Evolutionary conservation across 2,329 filamentous ascomycete species (phyloP).

Genomic region (Sporothrix inflata): DNA sequence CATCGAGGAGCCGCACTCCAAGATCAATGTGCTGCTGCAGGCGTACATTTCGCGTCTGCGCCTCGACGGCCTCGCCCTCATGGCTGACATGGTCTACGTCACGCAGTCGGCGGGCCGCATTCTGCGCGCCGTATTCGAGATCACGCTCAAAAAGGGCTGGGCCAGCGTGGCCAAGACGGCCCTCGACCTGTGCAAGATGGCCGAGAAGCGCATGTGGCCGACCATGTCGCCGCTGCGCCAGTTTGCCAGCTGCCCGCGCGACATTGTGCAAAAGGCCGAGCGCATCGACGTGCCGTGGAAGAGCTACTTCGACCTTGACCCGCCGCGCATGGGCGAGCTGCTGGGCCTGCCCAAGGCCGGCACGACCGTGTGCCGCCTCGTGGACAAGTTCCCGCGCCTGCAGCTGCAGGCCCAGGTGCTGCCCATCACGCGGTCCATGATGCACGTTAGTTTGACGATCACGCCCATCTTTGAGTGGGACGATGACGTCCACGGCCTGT

Average conservation of each 20-base stretch:
- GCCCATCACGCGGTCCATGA: constrained; percentile 90
- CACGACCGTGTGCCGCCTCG: constrained; percentile 78
- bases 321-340: constrained; percentile 93
- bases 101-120: constrained; percentile 98
- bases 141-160: constrained; percentile 97
- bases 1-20: constrained; percentile 93
- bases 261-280: constrained; percentile 90
- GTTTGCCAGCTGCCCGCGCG: constrained; percentile 78
- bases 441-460: constrained; percentile 86
- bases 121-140: constrained; percentile 92
- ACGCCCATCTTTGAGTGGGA: constrained; percentile 97
- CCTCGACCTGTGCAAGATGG: constrained; percentile 96
- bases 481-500: constrained; percentile 79
- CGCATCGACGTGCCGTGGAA: constrained; percentile 92
- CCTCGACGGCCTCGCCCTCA: constrained; percentile 88
- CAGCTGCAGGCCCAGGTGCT: constrained; percentile 93
- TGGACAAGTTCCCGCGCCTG: constrained; percentile 89
- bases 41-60: constrained; percentile 95
- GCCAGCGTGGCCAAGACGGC: constrained; percentile 89
- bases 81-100: constrained; percentile 98
- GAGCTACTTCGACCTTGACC: constrained; percentile 94
- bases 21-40: constrained; percentile 96
- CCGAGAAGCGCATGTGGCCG: constrained; percentile 99
- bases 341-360: constrained; percentile 86
- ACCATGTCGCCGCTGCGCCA: constrained; percentile 96